Conservation (phyloP, 2,329 filamentous ascomycete genomes). For the Didymella exigua region DNA sequence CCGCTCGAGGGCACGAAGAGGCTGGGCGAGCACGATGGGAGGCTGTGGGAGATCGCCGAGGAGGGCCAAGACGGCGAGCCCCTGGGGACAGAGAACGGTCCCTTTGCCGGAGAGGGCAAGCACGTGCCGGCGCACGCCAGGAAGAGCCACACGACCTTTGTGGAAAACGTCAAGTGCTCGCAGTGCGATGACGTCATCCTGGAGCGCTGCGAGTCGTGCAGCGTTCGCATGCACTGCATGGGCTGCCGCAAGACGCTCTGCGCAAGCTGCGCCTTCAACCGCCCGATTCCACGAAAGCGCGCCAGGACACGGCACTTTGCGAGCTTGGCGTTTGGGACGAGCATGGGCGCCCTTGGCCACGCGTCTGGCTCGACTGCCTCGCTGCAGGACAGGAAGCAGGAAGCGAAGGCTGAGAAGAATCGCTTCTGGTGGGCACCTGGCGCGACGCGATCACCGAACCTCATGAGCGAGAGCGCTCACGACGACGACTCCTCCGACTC, state of each 20-base stretch:
- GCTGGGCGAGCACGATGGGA: slow-evolving; percentile 53
- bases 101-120: slow-evolving; percentile 58
- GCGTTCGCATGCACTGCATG: slow-evolving; percentile 66
- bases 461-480: slow-evolving; percentile 60
- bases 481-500: slow-evolving; percentile 48
- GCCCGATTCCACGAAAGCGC: slow-evolving; percentile 54
- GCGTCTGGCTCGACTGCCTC: slow-evolving; percentile 37
- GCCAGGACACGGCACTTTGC: slow-evolving; percentile 48
- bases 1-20: slow-evolving; percentile 42
- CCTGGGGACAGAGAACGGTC: slow-evolving; percentile 56
- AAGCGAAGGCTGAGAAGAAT: slow-evolving; percentile 35
- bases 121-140: slow-evolving; percentile 60
- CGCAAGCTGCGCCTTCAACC: slow-evolving; percentile 64
- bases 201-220: slow-evolving; percentile 65
- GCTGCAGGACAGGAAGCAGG: slow-evolving; percentile 28
- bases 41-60: slow-evolving; percentile 63
- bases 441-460: slow-evolving; percentile 60
- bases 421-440: slow-evolving; percentile 66
- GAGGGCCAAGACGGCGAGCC: slow-evolving; percentile 61
- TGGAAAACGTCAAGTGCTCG: slow-evolving; percentile 60
- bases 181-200: slow-evolving; percentile 59
- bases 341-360: slow-evolving; percentile 33
- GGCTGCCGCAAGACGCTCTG: slow-evolving; percentile 66
- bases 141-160: slow-evolving; percentile 59
- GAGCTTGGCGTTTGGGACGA: slow-evolving; percentile 43